Evolutionary conservation across 2,329 filamentous ascomycete genomes (phyloP), one percentile per base, ranked within the genome.

Genomic region (Verruconis gallopava): DNA sequence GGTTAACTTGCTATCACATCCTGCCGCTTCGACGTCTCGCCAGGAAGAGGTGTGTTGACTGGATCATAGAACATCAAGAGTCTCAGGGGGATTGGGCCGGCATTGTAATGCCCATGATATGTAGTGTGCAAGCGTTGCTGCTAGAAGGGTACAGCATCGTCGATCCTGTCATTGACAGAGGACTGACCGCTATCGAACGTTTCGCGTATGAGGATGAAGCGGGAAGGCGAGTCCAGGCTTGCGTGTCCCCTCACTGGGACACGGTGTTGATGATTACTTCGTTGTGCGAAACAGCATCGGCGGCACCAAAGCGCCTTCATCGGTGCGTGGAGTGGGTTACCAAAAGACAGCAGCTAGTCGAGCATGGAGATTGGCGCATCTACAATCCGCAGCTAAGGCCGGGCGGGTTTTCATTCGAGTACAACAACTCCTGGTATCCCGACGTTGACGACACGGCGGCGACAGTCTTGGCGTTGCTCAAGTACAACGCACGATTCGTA

Each of bases 321-420:
- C 18, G 21, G 12, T 38, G 19, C 17, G 19, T 25, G 5, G n/a
- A 20, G 11, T 38, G 37, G 37, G 20, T 38, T 6, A 25, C 13
- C 13, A 12, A 25, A 21, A 12, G 37, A 21, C 37, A 38, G 18
- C 11, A 21, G 11, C 12, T 25, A 15, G 22, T 18, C 11, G 17
- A 18, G 2, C 18, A 38, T 13, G 37, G 37, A 14, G 37, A 38
- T 17, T 38, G 22, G 20, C 20, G 37, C 18, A 21, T 38, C n/a
- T 22, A 15, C 5, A 20, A 25, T 13, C 37, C 37, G 14, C 15
- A 20, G 12, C 21, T 38, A n/a, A 19, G 18, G 17, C 18, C 37
- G 12, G 37, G 37, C 37, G 37, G 37, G 18, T 38, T 20, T 15
- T 38, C 37, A 2, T 38, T 38, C 20, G 19, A 38, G 20, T 38